These are phyloP conservation scores for Tricholoma furcatifolium DNA, from an alignment of 768 basidiomycete genomes.

Conservation along the genomic window DNA sequence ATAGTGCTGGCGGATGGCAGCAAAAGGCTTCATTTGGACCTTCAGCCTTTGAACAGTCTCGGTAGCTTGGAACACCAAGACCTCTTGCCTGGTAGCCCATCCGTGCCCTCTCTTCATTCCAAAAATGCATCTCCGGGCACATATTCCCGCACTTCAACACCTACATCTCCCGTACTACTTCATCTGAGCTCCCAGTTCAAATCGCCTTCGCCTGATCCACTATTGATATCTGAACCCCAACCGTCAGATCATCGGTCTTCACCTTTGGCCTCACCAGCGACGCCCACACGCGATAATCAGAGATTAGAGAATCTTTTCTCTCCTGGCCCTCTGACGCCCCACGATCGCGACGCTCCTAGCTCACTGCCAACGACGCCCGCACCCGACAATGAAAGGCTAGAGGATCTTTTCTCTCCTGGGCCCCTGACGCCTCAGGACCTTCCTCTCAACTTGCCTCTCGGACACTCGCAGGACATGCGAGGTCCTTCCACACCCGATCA, in stretches of 20 bases:
- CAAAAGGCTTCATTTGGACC: too few species aligned
- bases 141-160: slow-evolving; percentile 7
- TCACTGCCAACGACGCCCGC: background rate
- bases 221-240: slow-evolving; percentile 6
- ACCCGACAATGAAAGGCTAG: background rate
- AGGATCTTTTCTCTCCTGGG: background rate
- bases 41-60: too few species aligned
- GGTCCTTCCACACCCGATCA: background rate
- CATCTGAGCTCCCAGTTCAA: background rate
- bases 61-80: too few species aligned
- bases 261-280: background rate
- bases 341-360: too few species aligned
- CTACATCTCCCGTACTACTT: slow-evolving; percentile 9
- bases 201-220: slow-evolving; percentile 19
- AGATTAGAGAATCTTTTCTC: background rate
- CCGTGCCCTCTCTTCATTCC: too few species aligned
- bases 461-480: background rate
- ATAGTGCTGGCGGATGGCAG: too few species aligned
- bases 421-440: background rate
- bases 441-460: background rate
- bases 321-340: background rate
- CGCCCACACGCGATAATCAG: background rate
- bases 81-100: too few species aligned
- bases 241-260: background rate
- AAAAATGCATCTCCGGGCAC: background rate